Percentiles rank a stretch among this genome's conserved stretches.
These are phyloP conservation scores for Ophiocordyceps robertsii DNA, from an alignment of 2,329 filamentous ascomycete genomes.

Conservation along the genomic window DNA sequence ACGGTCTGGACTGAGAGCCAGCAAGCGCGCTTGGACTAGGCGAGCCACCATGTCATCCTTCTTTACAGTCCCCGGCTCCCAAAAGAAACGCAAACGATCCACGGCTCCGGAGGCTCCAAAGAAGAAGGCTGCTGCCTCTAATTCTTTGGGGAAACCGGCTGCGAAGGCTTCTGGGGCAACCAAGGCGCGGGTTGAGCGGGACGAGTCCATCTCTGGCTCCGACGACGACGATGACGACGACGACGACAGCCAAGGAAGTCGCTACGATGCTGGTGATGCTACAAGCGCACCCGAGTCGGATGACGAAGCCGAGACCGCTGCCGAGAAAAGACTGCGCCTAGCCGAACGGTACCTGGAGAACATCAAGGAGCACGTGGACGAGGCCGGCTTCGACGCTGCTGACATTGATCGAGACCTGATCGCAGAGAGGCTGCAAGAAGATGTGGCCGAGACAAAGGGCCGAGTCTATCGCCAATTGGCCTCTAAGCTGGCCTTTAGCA, in stretches of 20 bases:
- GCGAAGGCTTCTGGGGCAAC: constrained; percentile 24
- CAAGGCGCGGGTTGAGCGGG: constrained; percentile 35
- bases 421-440: constrained; percentile 78
- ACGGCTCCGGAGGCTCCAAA: constrained; percentile 40
- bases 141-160: constrained; percentile 25
- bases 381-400: constrained; percentile 77
- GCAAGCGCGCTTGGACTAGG: neutral
- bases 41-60: constrained; percentile 71
- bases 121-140: constrained; percentile 41
- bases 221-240: constrained; percentile 62
- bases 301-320: constrained; percentile 76
- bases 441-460: constrained; percentile 84
- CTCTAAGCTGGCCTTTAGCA: constrained; percentile 54
- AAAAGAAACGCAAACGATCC: constrained; percentile 78
- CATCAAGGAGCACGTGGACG: constrained; percentile 69
- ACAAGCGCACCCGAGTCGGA: constrained; percentile 39
- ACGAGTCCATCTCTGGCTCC: constrained; percentile 78
- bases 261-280: constrained; percentile 30
- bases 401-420: constrained; percentile 90
- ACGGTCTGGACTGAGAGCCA: neutral
- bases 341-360: constrained; percentile 91
- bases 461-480: constrained; percentile 75
- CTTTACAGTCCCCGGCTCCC: constrained; percentile 76
- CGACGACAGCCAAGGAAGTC: constrained; percentile 31
- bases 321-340: constrained; percentile 72